Conservation (phyloP, 768 basidiomycete species). For the Clitopilus passeckerianus region DNA sequence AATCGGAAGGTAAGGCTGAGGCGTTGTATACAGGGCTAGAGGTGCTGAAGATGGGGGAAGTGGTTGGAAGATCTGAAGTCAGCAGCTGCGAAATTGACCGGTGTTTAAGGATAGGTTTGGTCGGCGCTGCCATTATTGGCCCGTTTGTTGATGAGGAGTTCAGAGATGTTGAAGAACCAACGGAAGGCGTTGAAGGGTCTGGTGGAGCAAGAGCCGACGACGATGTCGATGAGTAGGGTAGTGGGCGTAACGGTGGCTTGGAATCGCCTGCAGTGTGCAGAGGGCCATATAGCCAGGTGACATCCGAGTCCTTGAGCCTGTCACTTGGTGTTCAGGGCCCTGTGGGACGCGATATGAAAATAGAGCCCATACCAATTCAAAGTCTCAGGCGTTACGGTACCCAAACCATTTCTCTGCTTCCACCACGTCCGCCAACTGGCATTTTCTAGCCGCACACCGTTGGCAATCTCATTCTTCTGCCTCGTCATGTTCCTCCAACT, state of each 20-base stretch:
- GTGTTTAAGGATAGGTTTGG: constrained; percentile 89
- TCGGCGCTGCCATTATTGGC: constrained; percentile 25
- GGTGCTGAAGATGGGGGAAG: constrained; percentile 59
- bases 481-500: constrained; percentile 99
- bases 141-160: not conserved
- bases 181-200: not conserved
- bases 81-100: constrained; percentile 90
- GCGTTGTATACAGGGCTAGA: constrained; percentile 49
- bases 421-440: constrained; percentile 99
- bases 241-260: constrained; percentile 56
- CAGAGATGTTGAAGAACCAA: not conserved
- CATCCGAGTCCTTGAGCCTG: constrained; percentile 99
- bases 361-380: constrained; percentile 81
- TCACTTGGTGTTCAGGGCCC: constrained; percentile 4
- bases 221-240: not conserved
- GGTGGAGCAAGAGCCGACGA: not conserved
- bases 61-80: constrained; percentile 56
- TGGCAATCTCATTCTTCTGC: constrained; percentile 97
- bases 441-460: constrained; percentile 93
- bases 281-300: constrained; percentile 98
- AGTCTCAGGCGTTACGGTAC: constrained; percentile 93
- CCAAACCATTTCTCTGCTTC: constrained; percentile 96
- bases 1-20: constrained; percentile 1
- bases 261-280: constrained; percentile 92
- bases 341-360: no score